phyloP scores from a whole-genome alignment of 2,329 filamentous ascomycete species.

The Fusarium euwallaceae region DNA sequence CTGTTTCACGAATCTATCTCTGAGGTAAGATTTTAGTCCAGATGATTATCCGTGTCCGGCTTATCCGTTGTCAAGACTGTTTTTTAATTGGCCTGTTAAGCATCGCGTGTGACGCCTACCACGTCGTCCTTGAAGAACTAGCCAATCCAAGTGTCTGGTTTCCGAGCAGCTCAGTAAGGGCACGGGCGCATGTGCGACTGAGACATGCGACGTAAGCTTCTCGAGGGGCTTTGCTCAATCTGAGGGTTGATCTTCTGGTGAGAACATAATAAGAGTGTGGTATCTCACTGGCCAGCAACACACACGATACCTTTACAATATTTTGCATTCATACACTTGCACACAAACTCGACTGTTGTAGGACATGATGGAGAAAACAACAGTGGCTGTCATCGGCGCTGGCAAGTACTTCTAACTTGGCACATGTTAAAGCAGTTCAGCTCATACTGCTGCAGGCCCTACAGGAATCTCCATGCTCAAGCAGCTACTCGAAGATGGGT shows the following conservation, averaged over 20 bases:
- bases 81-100: neutral
- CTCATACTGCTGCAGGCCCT: slow-evolving; percentile 7
- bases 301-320: no score
- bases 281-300: neutral
- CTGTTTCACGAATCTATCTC: neutral
- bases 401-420: neutral
- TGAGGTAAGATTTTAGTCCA: slow-evolving; percentile 8
- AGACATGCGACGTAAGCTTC: neutral
- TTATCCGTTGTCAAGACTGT: neutral
- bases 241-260: neutral
- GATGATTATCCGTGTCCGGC: neutral
- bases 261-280: neutral
- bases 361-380: slow-evolving; percentile 2
- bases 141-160: neutral
- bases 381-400: slow-evolving; percentile 10
- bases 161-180: neutral
- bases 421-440: no score
- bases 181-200: neutral
- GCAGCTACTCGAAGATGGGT: slow-evolving; percentile 22
- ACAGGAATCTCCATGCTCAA: slow-evolving; percentile 33
- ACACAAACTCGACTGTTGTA: neutral
- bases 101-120: neutral
- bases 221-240: neutral
- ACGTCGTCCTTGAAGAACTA: neutral
- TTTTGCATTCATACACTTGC: neutral